phyloP scores from a whole-genome alignment of 2,329 filamentous ascomycete species.

The Trichophyton verrucosum region DNA sequence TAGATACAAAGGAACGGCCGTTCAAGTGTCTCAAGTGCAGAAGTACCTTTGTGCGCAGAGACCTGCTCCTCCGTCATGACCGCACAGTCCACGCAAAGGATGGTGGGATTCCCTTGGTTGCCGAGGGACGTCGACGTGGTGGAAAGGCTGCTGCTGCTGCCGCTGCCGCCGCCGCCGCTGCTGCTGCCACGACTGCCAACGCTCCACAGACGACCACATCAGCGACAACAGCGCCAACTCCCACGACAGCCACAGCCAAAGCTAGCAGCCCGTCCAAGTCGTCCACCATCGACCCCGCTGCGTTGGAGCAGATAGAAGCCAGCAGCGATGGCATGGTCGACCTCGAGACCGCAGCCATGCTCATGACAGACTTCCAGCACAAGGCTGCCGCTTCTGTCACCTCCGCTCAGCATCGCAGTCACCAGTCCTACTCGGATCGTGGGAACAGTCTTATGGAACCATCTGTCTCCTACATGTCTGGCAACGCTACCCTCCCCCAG shows the following conservation, averaged over 20 bases:
- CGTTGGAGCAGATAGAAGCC: conserved; percentile 60
- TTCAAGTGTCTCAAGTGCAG: conserved; percentile 98
- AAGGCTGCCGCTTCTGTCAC: conserved; percentile 66
- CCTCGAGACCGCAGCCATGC: conserved; percentile 93
- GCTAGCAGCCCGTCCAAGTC: conserved; percentile 59
- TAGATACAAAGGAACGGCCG: conserved; percentile 95
- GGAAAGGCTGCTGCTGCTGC: conserved; percentile 31
- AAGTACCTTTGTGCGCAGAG: conserved; percentile 95
- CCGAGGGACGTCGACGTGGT: conserved; percentile 68
- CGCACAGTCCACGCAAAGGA: conserved; percentile 98
- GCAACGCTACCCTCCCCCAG: conserved; percentile 68
- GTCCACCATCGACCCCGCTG: conserved; percentile 63
- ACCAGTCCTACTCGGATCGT: conserved; percentile 50
- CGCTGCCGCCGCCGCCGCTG: conserved; percentile 24
- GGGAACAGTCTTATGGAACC: conserved; percentile 59
- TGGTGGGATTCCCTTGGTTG: conserved; percentile 83
- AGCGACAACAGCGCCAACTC: conserved; percentile 6
- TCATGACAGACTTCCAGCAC: conserved; percentile 96
- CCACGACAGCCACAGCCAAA: conserved; percentile 15
- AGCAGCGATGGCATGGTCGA: conserved; percentile 85
- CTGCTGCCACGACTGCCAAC: conserved; percentile 3
- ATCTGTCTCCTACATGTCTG: conserved; percentile 61
- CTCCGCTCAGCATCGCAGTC: conserved; percentile 39
- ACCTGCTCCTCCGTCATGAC: conserved; percentile 91
- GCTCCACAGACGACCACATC: not conserved